phyloP scores from a whole-genome alignment of 2,329 filamentous ascomycete species.

The Diaporthe vexans region DNA sequence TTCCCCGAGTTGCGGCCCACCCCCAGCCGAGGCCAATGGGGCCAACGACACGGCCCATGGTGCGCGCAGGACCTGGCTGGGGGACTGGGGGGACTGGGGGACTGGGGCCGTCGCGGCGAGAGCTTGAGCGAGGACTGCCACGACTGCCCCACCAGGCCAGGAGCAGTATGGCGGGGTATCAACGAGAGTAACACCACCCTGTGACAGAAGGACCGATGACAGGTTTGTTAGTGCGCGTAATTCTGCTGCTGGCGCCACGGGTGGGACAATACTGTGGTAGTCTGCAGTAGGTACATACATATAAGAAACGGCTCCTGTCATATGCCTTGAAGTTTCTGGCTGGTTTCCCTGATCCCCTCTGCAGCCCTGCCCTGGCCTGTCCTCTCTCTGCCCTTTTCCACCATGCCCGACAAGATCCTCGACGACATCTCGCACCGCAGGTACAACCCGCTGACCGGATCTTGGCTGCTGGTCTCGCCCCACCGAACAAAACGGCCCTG shows the following conservation, averaged over 20 bases:
- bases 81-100: too few species aligned
- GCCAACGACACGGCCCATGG: too few species aligned
- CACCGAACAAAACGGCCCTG: constrained; percentile 97
- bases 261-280: background rate
- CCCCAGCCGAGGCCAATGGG: constrained; percentile 21
- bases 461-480: constrained; percentile 94
- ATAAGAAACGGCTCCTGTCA: constrained; percentile 29
- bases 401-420: constrained; percentile 82
- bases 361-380: background rate
- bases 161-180: constrained; percentile 32
- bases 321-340: background rate
- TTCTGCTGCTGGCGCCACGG: background rate
- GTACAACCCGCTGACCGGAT: constrained; percentile 91
- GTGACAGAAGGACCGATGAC: background rate
- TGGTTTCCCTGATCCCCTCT: background rate
- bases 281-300: background rate
- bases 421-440: constrained; percentile 97
- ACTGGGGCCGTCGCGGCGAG: constrained; percentile 8
- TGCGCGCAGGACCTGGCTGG: too few species aligned
- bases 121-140: constrained; percentile 22
- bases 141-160: constrained; percentile 29
- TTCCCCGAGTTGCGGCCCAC: constrained; percentile 30
- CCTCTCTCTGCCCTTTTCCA: constrained; percentile 39
- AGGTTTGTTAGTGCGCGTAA: constrained; percentile 18
- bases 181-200: constrained; percentile 31